Conservation (phyloP, 1,284 basidiomycete genomes). For the Cutaneotrichosporon daszewskae region DNA sequence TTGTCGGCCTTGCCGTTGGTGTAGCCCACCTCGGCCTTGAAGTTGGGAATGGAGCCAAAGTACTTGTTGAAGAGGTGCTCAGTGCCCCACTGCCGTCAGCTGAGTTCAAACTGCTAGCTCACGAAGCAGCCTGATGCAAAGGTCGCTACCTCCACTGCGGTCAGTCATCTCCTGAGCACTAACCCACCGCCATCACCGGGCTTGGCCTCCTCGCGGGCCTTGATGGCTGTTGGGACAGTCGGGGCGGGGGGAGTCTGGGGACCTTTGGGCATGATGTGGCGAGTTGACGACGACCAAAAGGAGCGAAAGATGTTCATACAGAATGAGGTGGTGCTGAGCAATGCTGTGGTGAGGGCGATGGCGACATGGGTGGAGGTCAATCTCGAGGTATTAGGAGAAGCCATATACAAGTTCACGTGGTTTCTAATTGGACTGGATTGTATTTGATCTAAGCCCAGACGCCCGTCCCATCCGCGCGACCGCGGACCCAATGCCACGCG, state of each 20-base stretch:
- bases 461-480: too few relatives aligned
- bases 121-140: slow-evolving; percentile 69
- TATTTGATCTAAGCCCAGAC: too few relatives aligned
- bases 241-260: slow-evolving; percentile 40
- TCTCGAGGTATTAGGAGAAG: too few relatives aligned
- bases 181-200: slow-evolving; percentile 42
- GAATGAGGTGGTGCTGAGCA: background rate
- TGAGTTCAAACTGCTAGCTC: slow-evolving; percentile 14
- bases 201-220: slow-evolving; percentile 29
- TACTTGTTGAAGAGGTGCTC: slow-evolving; percentile 81
- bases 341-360: background rate
- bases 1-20: slow-evolving; percentile 61
- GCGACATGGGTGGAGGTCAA: too few relatives aligned
- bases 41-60: slow-evolving; percentile 54
- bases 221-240: slow-evolving; percentile 47
- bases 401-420: too few relatives aligned
- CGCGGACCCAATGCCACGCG: background rate
- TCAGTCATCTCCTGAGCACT: background rate
- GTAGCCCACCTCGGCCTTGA: slow-evolving; percentile 72
- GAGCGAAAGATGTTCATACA: slow-evolving; percentile 7
- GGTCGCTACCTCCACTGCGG: slow-evolving; percentile 59
- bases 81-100: slow-evolving; percentile 60
- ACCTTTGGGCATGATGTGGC: slow-evolving; percentile 20
- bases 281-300: slow-evolving; percentile 2
- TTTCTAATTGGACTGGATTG: too few relatives aligned